phyloP scores from a whole-genome alignment of 2,329 filamentous ascomycete species.

The Ascocoryne sarcoides region DNA sequence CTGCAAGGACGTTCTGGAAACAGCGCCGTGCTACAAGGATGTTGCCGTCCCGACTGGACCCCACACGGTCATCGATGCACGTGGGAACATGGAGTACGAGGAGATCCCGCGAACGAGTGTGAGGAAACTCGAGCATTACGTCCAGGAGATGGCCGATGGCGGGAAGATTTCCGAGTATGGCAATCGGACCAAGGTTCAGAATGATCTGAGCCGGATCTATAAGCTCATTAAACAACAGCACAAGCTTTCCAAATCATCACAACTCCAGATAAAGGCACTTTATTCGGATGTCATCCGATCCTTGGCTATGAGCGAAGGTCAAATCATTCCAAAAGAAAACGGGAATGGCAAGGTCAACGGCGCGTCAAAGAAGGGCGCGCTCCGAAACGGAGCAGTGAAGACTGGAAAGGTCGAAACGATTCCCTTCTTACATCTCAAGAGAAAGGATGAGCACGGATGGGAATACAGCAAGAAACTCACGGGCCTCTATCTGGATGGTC shows the following conservation, averaged over 20 bases:
- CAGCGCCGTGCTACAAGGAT: constrained; percentile 89
- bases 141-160: constrained; percentile 95
- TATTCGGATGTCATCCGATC: constrained; percentile 93
- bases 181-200: constrained; percentile 96
- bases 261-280: constrained; percentile 90
- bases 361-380: constrained; percentile 45
- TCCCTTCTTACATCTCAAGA: constrained; percentile 94
- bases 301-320: constrained; percentile 93
- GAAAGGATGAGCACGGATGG: constrained; percentile 89
- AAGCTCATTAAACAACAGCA: constrained; percentile 98
- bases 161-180: constrained; percentile 98
- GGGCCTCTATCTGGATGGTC: constrained; percentile 79
- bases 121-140: constrained; percentile 96
- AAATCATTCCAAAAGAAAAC: constrained; percentile 88
- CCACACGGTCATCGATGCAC: constrained; percentile 82
- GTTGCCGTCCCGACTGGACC: constrained; percentile 87
- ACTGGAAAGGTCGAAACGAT: constrained; percentile 91
- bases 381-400: constrained; percentile 50
- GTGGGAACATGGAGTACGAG: constrained; percentile 86
- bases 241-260: constrained; percentile 91
- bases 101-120: constrained; percentile 82
- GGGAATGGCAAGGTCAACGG: constrained; percentile 44
- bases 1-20: constrained; percentile 82
- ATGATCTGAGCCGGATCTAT: constrained; percentile 89
- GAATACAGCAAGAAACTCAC: constrained; percentile 99